Conservation (phyloP, 768 basidiomycete genomes). For the Sarcomyxa edulis region DNA sequence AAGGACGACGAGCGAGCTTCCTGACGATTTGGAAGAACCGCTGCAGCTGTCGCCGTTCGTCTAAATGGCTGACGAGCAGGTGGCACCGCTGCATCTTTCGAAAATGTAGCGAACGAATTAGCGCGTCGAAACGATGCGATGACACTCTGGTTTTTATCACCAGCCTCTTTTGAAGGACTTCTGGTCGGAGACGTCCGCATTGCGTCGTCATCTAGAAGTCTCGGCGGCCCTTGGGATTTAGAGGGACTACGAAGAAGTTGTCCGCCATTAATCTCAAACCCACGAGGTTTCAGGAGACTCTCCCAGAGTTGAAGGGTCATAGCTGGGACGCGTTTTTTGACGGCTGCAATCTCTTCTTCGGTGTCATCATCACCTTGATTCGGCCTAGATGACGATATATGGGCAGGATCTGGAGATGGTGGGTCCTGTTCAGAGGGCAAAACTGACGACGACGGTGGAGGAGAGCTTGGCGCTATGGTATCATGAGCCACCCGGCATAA, state of each 20-base stretch:
- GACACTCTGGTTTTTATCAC: slow-evolving; percentile 28
- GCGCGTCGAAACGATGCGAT: slow-evolving; percentile 58
- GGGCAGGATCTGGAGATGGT: slow-evolving; percentile 18
- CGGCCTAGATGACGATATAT: slow-evolving; percentile 10
- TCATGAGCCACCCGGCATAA: too few relatives aligned
- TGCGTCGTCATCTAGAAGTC: too few relatives aligned
- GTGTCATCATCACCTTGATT: slow-evolving; percentile 25
- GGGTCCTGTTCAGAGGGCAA: slow-evolving; percentile 15
- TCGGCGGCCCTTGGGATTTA: slow-evolving; percentile 26
- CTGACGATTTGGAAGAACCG: too few relatives aligned
- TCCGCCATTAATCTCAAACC: slow-evolving; percentile 56
- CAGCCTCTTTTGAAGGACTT: slow-evolving; percentile 10
- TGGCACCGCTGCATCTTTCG: slow-evolving; percentile 13
- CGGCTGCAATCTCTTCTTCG: slow-evolving; percentile 54
- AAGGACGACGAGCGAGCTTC: too few relatives aligned
- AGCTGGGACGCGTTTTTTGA: slow-evolving; percentile 49
- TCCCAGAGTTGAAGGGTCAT: slow-evolving; percentile 69
- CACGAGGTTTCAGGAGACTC: slow-evolving; percentile 59
- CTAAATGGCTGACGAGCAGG: slow-evolving; percentile 39
- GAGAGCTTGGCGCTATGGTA: slow-evolving; percentile 18
- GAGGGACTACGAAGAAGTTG: slow-evolving; percentile 59
- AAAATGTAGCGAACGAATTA: slow-evolving; percentile 52
- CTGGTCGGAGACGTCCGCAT: slow-evolving; percentile 11
- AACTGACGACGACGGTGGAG: slow-evolving; percentile 14
- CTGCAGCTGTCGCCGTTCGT: slow-evolving; percentile 29